These are phyloP conservation scores for Stephanodiscus triporus DNA, from an alignment of 108 stramenopile genomes.

Conservation along the genomic window DNA sequence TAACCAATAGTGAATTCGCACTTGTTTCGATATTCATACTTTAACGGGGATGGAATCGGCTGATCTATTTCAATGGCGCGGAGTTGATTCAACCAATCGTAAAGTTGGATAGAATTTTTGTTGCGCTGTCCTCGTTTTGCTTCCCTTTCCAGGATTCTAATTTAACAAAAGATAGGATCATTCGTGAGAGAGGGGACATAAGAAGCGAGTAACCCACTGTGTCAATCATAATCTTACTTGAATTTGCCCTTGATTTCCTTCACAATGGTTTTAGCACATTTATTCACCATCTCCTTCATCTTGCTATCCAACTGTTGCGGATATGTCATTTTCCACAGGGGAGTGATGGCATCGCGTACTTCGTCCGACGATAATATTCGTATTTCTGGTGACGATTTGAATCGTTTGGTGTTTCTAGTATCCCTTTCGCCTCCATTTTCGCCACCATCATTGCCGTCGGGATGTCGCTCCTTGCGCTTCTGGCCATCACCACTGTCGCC, in stretches of 20 bases:
- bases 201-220: conserved; percentile 8
- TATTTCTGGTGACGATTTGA: conserved; percentile 19
- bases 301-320: conserved; percentile 64
- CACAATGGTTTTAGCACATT: conserved; percentile 65
- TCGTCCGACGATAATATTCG: conserved; percentile 47
- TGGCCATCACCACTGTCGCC: conserved; percentile 15
- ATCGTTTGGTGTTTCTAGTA: conserved; percentile 5
- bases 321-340: conserved; percentile 61
- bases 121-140: conserved; percentile 52
- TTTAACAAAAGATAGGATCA: not conserved
- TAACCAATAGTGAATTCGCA: conserved; percentile 89
- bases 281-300: conserved; percentile 62
- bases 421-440: conserved; percentile 9
- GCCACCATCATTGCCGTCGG: conserved; percentile 10
- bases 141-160: conserved; percentile 53
- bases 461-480: conserved; percentile 17
- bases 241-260: conserved; percentile 72
- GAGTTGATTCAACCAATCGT: conserved; percentile 58
- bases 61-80: conserved; percentile 54
- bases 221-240: conserved; percentile 15
- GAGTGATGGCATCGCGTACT: conserved; percentile 65
- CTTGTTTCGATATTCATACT: conserved; percentile 86
- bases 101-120: conserved; percentile 26
- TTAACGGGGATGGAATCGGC: conserved; percentile 56
- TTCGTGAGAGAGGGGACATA: not conserved